These are phyloP conservation scores for Cladosporium sp. DNA, from an alignment of 2,329 filamentous ascomycete genomes.

Conservation along the genomic window DNA sequence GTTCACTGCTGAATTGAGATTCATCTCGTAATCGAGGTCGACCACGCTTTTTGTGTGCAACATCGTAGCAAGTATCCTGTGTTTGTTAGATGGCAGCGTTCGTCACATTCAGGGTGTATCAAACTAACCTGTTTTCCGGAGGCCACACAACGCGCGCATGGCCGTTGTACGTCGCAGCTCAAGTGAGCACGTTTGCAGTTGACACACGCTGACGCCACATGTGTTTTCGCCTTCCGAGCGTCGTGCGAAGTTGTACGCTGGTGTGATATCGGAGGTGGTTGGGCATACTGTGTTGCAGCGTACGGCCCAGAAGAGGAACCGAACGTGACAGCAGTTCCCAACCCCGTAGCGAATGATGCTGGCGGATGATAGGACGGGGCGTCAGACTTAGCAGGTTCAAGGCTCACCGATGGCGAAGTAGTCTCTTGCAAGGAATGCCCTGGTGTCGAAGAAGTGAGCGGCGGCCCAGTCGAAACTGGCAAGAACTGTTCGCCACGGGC, in stretches of 20 bases:
- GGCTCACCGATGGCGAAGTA: background rate
- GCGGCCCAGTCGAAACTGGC: background rate
- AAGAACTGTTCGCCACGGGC: constrained; percentile 5
- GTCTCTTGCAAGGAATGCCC: background rate
- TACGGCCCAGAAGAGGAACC: background rate
- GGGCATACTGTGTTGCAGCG: constrained; percentile 5
- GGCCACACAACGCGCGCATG: constrained; percentile 73
- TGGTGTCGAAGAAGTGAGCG: background rate
- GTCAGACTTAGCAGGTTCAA: background rate
- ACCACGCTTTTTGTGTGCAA: constrained; percentile 83
- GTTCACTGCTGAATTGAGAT: constrained; percentile 30
- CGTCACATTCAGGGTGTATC: background rate
- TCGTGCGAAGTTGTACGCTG: constrained; percentile 3
- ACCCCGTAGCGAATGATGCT: constrained; percentile 8
- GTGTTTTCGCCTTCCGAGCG: constrained; percentile 51
- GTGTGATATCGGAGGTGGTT: background rate
- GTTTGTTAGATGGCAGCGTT: constrained; percentile 8
- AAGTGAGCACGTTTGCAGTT: constrained; percentile 85
- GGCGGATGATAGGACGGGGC: background rate
- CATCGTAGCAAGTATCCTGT: constrained; percentile 77
- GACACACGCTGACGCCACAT: constrained; percentile 81
- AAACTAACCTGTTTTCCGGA: constrained; percentile 67
- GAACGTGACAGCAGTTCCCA: background rate
- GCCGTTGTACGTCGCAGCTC: constrained; percentile 65
- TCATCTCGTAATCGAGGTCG: constrained; percentile 76